These are phyloP conservation scores for Lipomyces starkeyi DNA, from an alignment of 805 yeast genomes.

Conservation along the genomic window DNA sequence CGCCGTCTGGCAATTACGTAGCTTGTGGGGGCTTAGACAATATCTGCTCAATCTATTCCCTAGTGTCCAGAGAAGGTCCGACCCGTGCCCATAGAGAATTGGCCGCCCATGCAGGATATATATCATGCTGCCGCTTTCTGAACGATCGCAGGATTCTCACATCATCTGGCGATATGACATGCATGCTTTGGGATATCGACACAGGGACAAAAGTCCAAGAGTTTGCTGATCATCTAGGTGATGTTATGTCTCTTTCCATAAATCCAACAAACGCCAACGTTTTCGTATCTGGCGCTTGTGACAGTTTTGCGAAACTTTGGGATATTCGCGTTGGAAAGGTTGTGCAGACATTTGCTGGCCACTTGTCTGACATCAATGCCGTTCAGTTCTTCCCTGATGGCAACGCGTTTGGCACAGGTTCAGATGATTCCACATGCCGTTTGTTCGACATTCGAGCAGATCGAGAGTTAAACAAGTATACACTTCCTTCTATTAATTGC, in stretches of 20 bases:
- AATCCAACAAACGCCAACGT: slow-evolving; percentile 63
- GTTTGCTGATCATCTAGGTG: slow-evolving; percentile 53
- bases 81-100: slow-evolving; percentile 35
- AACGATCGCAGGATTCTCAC: slow-evolving; percentile 64
- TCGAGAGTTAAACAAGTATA: slow-evolving; percentile 63
- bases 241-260: slow-evolving; percentile 62
- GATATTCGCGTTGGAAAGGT: slow-evolving; percentile 62
- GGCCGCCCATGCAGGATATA: slow-evolving; percentile 77
- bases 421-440: slow-evolving; percentile 76
- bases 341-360: slow-evolving; percentile 53
- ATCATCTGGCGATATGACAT: slow-evolving; percentile 81
- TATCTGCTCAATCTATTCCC: slow-evolving; percentile 70
- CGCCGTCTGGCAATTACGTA: slow-evolving; percentile 67
- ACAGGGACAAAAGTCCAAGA: slow-evolving; percentile 54
- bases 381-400: slow-evolving; percentile 73
- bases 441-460: slow-evolving; percentile 80
- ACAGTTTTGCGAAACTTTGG: slow-evolving; percentile 78
- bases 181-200: slow-evolving; percentile 78
- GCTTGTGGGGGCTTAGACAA: slow-evolving; percentile 88
- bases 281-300: slow-evolving; percentile 73
- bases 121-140: slow-evolving; percentile 75
- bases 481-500: slow-evolving; percentile 19
- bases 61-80: slow-evolving; percentile 30
- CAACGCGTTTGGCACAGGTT: slow-evolving; percentile 71
- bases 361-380: slow-evolving; percentile 68